phyloP scores from a whole-genome alignment of 495 filamentous ascomycete species.

The Aspergillus saccharolyticus region DNA sequence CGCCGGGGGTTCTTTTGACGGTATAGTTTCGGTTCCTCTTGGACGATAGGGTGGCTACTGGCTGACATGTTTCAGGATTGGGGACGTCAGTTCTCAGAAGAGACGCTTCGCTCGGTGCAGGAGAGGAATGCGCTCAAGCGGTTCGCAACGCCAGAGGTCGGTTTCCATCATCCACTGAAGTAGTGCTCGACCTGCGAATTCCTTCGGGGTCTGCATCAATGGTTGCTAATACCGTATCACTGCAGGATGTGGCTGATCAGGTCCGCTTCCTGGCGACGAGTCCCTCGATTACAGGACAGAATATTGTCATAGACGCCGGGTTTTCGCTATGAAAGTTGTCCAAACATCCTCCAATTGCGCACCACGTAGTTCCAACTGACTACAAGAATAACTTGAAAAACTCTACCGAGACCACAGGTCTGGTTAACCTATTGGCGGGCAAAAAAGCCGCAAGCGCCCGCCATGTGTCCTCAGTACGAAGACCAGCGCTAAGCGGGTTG shows the following conservation, averaged over 20 bases:
- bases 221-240: too few relatives aligned
- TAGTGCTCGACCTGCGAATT: too few relatives aligned
- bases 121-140: constrained; percentile 6
- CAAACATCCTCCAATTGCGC: too few relatives aligned
- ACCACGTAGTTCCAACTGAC: too few relatives aligned
- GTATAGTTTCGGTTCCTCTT: background rate
- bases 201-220: too few relatives aligned
- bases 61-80: background rate
- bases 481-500: too few relatives aligned
- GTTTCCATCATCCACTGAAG: too few relatives aligned
- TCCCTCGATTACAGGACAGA: constrained; percentile 2
- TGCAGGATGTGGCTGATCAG: constrained; percentile 6
- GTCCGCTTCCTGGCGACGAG: background rate
- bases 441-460: too few relatives aligned
- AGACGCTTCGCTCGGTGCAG: background rate
- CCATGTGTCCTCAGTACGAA: too few relatives aligned
- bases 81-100: background rate
- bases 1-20: constrained; percentile 3
- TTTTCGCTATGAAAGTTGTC: background rate
- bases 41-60: background rate
- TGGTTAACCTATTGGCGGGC: too few relatives aligned
- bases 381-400: too few relatives aligned
- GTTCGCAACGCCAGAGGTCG: constrained; percentile 5
- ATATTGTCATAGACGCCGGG: background rate
- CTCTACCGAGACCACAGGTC: too few relatives aligned